Conservation (phyloP, 2,329 filamentous ascomycete species). For the Hirsutella minnesotensis region DNA sequence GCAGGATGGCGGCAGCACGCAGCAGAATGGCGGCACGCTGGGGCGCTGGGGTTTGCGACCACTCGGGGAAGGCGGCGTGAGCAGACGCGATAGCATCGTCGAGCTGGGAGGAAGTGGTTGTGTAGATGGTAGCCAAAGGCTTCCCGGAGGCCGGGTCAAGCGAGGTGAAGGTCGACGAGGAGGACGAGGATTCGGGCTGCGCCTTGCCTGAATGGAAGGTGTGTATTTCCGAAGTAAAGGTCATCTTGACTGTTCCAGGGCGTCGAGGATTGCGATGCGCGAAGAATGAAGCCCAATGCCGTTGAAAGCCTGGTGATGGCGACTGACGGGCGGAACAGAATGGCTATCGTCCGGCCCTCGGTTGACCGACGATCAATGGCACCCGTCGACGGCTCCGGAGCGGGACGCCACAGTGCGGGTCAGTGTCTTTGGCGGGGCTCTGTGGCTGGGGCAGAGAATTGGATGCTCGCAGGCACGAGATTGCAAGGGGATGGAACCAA, state of each 20-base stretch:
- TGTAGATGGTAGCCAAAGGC: slow-evolving; percentile 59
- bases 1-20: slow-evolving; percentile 61
- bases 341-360: too few species aligned
- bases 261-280: neutral
- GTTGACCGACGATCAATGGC: too few species aligned
- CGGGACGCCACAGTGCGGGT: too few species aligned
- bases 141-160: slow-evolving; percentile 63
- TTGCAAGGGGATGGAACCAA: too few species aligned
- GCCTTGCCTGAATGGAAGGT: slow-evolving; percentile 66
- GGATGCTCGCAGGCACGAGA: too few species aligned
- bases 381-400: too few species aligned
- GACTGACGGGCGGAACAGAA: too few species aligned
- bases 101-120: slow-evolving; percentile 54
- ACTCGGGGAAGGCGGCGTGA: slow-evolving; percentile 57
- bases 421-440: too few species aligned
- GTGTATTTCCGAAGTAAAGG: slow-evolving; percentile 31
- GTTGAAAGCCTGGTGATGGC: too few species aligned
- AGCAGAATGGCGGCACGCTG: slow-evolving; percentile 69
- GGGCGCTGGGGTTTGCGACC: slow-evolving; percentile 65
- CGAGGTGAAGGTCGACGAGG: slow-evolving; percentile 54
- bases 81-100: slow-evolving; percentile 63
- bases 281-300: too few species aligned
- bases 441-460: too few species aligned
- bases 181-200: slow-evolving; percentile 44
- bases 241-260: slow-evolving; percentile 15